Evolutionary conservation across 495 filamentous ascomycete species (phyloP).

Genomic region (Ascobolus immersus): DNA sequence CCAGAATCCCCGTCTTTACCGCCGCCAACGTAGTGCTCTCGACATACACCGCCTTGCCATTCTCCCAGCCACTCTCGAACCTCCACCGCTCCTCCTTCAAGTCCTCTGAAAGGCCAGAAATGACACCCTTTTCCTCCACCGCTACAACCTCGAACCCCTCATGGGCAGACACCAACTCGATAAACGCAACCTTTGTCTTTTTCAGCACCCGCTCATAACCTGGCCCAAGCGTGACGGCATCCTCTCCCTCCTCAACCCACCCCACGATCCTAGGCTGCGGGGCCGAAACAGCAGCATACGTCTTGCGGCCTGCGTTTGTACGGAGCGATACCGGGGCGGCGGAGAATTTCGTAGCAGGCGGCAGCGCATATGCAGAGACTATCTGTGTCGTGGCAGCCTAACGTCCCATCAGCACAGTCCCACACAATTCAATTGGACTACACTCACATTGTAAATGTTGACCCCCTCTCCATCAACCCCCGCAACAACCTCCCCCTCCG

Average conservation of each 20-base stretch:
- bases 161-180: too few species aligned
- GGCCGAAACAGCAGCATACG: conserved; percentile 12
- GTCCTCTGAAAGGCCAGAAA: too few species aligned
- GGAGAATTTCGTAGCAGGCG: conserved; percentile 13
- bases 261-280: conserved; percentile 13
- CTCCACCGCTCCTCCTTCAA: too few species aligned
- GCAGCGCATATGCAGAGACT: conserved; percentile 14
- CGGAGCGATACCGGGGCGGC: conserved; percentile 8
- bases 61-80: too few species aligned
- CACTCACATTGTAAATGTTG: conserved; percentile 69
- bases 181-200: too few species aligned
- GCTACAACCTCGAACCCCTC: too few species aligned
- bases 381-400: conserved; percentile 12
- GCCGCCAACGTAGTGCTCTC: too few species aligned
- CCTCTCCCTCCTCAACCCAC: conserved; percentile 12
- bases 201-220: too few species aligned
- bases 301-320: conserved; percentile 5
- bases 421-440: conserved; percentile 1
- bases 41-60: too few species aligned
- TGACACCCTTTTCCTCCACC: too few species aligned
- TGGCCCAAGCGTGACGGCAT: too few species aligned
- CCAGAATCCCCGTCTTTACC: too few species aligned
- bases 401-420: conserved; percentile 1
- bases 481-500: conserved; percentile 43
- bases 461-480: conserved; percentile 77